Conservation (phyloP, 2,329 filamentous ascomycete genomes). For the Nemania abortiva region DNA sequence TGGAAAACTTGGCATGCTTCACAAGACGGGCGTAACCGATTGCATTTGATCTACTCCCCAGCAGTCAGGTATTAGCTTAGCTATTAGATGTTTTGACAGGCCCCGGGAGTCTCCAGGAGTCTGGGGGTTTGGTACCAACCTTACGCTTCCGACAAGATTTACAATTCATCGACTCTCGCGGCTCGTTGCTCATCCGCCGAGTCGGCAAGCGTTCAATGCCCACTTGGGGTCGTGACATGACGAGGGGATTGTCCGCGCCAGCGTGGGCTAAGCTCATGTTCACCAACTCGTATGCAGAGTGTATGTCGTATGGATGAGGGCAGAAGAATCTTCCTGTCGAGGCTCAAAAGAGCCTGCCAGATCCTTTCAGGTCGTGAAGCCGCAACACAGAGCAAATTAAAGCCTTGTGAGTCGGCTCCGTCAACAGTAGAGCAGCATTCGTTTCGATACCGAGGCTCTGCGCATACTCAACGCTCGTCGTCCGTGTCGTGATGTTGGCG, state of each 20-base stretch:
- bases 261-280: conserved; percentile 57
- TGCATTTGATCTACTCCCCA: conserved; percentile 83
- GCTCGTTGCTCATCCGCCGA: conserved; percentile 78
- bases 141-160: conserved; percentile 94
- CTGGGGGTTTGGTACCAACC: conserved; percentile 62
- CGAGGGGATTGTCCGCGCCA: conserved; percentile 60
- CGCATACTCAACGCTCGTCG: conserved; percentile 34
- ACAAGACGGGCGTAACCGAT: conserved; percentile 83
- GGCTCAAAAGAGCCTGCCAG: conserved; percentile 5
- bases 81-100: conserved; percentile 14
- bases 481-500: conserved; percentile 13
- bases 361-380: conserved; percentile 14
- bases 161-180: conserved; percentile 90
- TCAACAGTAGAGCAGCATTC: conserved; percentile 26
- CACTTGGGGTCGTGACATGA: conserved; percentile 80
- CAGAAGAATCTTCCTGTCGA: not conserved
- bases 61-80: conserved; percentile 42
- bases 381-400: conserved; percentile 11
- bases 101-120: conserved; percentile 13
- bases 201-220: conserved; percentile 83
- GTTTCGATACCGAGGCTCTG: conserved; percentile 16
- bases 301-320: conserved; percentile 47
- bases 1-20: conserved; percentile 92
- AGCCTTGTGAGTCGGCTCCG: conserved; percentile 22
- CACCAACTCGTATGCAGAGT: conserved; percentile 57